Percentiles rank a stretch among this genome's conserved stretches.
These are phyloP conservation scores for Stygiomarasmius scandens DNA, from an alignment of 1,284 basidiomycete genomes.

Conservation along the genomic window DNA sequence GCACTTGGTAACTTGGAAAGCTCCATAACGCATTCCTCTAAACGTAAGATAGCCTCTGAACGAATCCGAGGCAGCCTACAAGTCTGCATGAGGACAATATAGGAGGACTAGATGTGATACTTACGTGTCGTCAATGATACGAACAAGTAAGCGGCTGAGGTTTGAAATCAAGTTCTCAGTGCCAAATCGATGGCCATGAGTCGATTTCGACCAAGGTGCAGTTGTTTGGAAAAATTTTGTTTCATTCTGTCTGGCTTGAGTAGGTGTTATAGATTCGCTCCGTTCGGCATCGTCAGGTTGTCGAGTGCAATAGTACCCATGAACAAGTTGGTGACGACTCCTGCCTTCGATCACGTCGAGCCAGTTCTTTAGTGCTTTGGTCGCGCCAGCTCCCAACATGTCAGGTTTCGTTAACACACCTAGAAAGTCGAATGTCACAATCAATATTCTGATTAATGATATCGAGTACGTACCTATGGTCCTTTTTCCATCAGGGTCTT, in stretches of 20 bases:
- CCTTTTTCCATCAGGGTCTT: constrained; percentile 34
- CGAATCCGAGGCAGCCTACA: constrained; percentile 6
- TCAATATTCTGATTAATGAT: background rate
- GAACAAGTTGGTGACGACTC: constrained; percentile 28
- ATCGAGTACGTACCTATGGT: constrained; percentile 34
- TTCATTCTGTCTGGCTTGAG: constrained; percentile 31
- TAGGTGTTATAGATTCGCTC: constrained; percentile 21
- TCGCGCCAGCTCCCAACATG: constrained; percentile 30
- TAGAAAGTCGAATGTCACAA: constrained; percentile 14
- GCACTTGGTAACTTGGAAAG: constrained; percentile 6
- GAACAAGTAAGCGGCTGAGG: constrained; percentile 33
- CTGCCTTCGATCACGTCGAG: constrained; percentile 37
- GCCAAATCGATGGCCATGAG: constrained; percentile 32
- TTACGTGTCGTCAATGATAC: constrained; percentile 35
- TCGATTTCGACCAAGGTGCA: constrained; percentile 28
- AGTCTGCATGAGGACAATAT: too few species aligned
- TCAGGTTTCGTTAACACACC: constrained; percentile 45
- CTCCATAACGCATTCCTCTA: background rate
- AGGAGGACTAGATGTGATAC: background rate
- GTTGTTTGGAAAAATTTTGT: constrained; percentile 31
- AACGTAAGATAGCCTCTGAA: background rate
- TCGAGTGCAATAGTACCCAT: constrained; percentile 41
- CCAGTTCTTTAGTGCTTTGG: constrained; percentile 31
- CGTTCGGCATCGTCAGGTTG: constrained; percentile 37
- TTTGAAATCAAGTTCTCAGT: constrained; percentile 32